A percentile compares a stretch with the other conserved stretches of the same genome.
Evolutionary conservation across 768 basidiomycete species (phyloP).

Genomic region (Tulasnella sp.): DNA sequence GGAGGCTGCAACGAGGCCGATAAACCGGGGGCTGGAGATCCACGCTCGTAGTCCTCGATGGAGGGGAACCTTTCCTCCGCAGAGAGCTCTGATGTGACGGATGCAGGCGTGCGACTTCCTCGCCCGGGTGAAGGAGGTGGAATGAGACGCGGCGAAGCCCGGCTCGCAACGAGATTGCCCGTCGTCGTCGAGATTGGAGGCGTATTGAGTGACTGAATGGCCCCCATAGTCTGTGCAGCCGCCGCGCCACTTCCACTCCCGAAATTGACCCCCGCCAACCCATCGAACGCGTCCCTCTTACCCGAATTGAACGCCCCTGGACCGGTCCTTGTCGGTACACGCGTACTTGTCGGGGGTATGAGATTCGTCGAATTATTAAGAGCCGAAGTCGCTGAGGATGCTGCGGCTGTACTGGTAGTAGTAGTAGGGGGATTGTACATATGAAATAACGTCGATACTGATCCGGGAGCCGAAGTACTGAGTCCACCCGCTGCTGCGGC

Average conservation of each 20-base stretch:
- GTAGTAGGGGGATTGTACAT: slow-evolving; percentile 9
- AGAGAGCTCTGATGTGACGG: slow-evolving; percentile 34
- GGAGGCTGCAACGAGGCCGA: background rate
- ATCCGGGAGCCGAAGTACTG: slow-evolving; percentile 11
- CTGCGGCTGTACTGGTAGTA: background rate
- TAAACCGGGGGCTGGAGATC: background rate
- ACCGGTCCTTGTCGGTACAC: slow-evolving; percentile 16
- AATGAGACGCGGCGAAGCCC: background rate
- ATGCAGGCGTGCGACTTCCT: slow-evolving; percentile 15
- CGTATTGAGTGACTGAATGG: slow-evolving; percentile 4
- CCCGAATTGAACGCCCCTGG: background rate
- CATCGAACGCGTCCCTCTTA: slow-evolving; percentile 67
- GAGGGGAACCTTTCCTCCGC: slow-evolving; percentile 81
- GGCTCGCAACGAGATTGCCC: background rate
- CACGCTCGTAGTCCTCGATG: slow-evolving; percentile 68
- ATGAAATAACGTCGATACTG: slow-evolving; percentile 5
- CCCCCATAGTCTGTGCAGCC: background rate
- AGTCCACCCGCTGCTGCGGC: background rate
- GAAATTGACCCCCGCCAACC: slow-evolving; percentile 38
- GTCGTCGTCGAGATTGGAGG: background rate
- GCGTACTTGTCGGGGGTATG: slow-evolving; percentile 2
- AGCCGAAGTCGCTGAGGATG: background rate
- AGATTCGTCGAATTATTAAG: background rate
- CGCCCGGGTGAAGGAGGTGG: slow-evolving; percentile 32
- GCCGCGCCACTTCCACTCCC: background rate